Conservation (phyloP, 75 land plant genomes). For the Gnetum montanum region DNA sequence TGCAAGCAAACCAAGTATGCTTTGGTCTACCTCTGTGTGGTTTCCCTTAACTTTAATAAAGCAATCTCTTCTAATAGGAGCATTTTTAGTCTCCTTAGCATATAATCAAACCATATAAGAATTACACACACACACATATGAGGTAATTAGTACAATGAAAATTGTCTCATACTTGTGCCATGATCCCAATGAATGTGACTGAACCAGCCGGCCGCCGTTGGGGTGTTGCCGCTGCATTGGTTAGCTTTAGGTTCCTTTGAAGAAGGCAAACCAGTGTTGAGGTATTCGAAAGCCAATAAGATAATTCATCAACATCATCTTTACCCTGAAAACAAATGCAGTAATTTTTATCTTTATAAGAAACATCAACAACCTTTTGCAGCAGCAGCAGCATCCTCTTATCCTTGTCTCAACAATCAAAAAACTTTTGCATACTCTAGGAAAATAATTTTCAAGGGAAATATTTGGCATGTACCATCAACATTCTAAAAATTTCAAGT, state of each 20-base stretch:
- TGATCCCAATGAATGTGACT: constrained; percentile 42
- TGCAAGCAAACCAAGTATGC: too few species aligned
- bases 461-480: too few species aligned
- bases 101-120: not conserved
- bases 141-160: not conserved
- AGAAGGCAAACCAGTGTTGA: constrained; percentile 83
- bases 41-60: too few species aligned
- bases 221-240: constrained; percentile 52
- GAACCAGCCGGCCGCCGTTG: constrained; percentile 50
- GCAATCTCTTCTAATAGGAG: too few species aligned
- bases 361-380: too few species aligned
- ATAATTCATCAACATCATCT: constrained; percentile 58
- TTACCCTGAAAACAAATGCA: constrained; percentile 49
- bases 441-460: too few species aligned
- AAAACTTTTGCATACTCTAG: too few species aligned
- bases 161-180: constrained; percentile 65
- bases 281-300: constrained; percentile 93
- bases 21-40: too few species aligned
- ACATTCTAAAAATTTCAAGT: not conserved
- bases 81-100: not conserved
- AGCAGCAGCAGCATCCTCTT: too few species aligned
- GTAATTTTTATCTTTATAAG: too few species aligned
- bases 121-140: not conserved
- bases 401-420: too few species aligned
- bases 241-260: constrained; percentile 66